A percentile compares a stretch with the other conserved stretches of the same genome.
These are phyloP conservation scores for Chiua sp. DNA, from an alignment of 1,284 basidiomycete species.

Conservation along the genomic window DNA sequence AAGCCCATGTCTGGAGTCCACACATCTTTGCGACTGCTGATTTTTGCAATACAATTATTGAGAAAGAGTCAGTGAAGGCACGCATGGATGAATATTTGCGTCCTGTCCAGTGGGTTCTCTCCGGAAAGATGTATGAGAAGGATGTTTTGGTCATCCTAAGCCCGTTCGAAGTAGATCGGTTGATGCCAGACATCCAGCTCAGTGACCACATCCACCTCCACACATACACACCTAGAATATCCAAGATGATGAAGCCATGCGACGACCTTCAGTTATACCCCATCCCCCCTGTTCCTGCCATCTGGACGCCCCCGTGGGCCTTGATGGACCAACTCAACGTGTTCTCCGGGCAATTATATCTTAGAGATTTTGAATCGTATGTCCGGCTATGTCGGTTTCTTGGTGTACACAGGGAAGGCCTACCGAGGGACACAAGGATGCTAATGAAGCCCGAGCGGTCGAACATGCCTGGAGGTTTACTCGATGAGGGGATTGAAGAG, in stretches of 20 bases:
- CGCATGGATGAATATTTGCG: constrained; percentile 38
- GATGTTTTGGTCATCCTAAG: constrained; percentile 43
- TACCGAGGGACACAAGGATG: too few species aligned
- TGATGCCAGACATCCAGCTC: constrained; percentile 42
- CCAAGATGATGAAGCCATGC: constrained; percentile 37
- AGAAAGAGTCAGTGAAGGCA: too few species aligned
- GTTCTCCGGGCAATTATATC: constrained; percentile 20
- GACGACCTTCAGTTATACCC: constrained; percentile 44
- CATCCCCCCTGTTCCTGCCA: constrained; percentile 28
- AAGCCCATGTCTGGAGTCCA: constrained; percentile 14
- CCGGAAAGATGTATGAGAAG: constrained; percentile 7
- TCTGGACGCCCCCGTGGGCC: background rate
- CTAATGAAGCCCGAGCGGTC: too few species aligned
- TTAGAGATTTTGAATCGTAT: too few species aligned
- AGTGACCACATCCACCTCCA: constrained; percentile 43
- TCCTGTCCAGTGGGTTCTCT: constrained; percentile 48
- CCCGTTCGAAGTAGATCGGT: constrained; percentile 46
- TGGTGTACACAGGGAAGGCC: too few species aligned
- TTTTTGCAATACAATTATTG: constrained; percentile 13
- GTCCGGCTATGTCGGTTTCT: too few species aligned
- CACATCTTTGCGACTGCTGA: constrained; percentile 32
- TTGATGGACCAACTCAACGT: constrained; percentile 29
- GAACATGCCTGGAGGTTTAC: too few species aligned
- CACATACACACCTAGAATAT: constrained; percentile 44
- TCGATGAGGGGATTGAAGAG: too few species aligned